Base-by-base conservation (phyloP, 2,329 filamentous ascomycete species). In the Cytospora piceicola region DNA sequence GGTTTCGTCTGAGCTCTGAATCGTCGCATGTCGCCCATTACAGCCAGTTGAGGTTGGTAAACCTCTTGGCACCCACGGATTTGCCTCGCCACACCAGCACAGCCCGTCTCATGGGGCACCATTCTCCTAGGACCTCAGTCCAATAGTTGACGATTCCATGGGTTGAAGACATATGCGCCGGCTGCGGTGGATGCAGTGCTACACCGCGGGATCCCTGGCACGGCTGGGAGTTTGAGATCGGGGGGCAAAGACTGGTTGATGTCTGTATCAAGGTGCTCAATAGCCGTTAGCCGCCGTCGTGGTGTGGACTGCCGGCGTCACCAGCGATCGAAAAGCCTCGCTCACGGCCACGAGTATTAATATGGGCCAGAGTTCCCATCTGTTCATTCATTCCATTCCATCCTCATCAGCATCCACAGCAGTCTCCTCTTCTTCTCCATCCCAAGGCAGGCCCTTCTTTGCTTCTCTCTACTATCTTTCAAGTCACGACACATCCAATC, bases 361-460 rank as follows among this genome's bases (percentile, higher is more conserved):
- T 60, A 61, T 58, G 56, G 22, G 17, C 29, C 30, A 54, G 15
- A 9, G 3, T 14, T 20, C 55, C 58, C 54, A 11, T 56, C 59
- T 57, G 1, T 55, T 29, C 29, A 11, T 24, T 27, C n/a, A 22
- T 34, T 36, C 11, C 6, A 53, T 39, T 1, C 36, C 12, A 34
- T 55, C 54, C 53, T 57, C 32, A 53, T 30, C 46, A 61, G 53
- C 56, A 52, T 36, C 61, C 54, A 55, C 60, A 64, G 7, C 56
- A 56, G 9, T 3, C 9, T 32, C 34, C 29, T 58, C 42, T 29
- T 57, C 42, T 61, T 27, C 55, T 57, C 52, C n/a, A 52, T 57
- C 20, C 17, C 64, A 66, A 67, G 66, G 66, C 66, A 56, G 66
- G 53, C 55, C 66, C 66, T 67, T 62, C 59, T 67, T 65, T 54